Base-by-base conservation (phyloP, 345 rosid species). In the Hibiscus syriacus region DNA sequence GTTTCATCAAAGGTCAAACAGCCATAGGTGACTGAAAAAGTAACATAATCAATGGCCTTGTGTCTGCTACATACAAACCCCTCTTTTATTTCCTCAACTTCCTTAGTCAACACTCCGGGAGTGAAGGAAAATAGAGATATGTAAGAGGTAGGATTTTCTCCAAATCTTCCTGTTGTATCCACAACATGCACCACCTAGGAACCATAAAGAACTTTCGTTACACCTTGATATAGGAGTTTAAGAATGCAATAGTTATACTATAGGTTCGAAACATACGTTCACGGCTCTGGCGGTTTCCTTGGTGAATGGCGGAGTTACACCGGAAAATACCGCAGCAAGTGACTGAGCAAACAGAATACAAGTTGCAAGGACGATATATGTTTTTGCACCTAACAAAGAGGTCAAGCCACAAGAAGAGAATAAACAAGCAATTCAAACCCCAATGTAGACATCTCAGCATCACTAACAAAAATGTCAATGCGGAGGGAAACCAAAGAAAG, bases 121-220 rank as follows among this genome's bases (percentile, higher is more conserved):
- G 98, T 93, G 30, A 69, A 36, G 50, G 98, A 90, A 81, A 75
- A 93, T 12, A 93, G 72, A 16, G 87, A 80, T 67, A 89, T 64
- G 76, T 66, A 93, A 13, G 96, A 85, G 38, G 53, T 61, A 6
- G 87, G 87, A 73, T 78, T 88, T 64, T 67, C 85, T 17, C 74
- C 79, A 58, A 62, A 66, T 49, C 72, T 69, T 64, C 75, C 72
- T 16, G 80, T 83, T 56, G 94, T 76, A 77, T 93, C 95, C 55
- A 90, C 95, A 58, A 93, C 85, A 74, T 90, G 98, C 73, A 93
- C 97, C 61, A 93, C 94, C 98, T 85, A 78, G 55, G 77, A 57
- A 69, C 25, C 72, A 64, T 25, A 59, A 48, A n/a, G 66, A 67
- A 64, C n/a, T 8, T 49, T 39, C 34, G 48, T 53, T 27, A 34